Evolutionary conservation across 352 stramenopile genomes (phyloP).

Genomic region (Achlya hypogyna): DNA sequence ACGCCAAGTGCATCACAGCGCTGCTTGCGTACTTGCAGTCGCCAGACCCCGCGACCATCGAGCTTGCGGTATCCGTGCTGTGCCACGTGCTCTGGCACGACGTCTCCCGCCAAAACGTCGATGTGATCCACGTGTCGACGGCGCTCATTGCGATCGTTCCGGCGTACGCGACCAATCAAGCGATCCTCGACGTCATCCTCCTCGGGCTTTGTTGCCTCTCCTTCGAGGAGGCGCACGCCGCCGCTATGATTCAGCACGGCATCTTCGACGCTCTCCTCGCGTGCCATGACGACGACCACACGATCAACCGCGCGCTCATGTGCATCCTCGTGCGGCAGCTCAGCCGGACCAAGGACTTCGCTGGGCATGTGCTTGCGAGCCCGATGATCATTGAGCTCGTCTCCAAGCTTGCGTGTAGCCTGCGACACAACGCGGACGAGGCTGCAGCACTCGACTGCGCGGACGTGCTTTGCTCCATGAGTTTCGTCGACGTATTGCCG

Average conservation of each 20-base stretch:
- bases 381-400: slow-evolving; percentile 31
- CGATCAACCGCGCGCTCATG: slow-evolving; percentile 27
- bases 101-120: slow-evolving; percentile 28
- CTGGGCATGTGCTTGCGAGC: background rate
- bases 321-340: slow-evolving; percentile 53
- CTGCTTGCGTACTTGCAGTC: slow-evolving; percentile 30
- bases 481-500: slow-evolving; percentile 26
- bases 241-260: slow-evolving; percentile 38
- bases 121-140: slow-evolving; percentile 28
- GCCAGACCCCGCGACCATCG: slow-evolving; percentile 20
- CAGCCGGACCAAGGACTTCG: slow-evolving; percentile 33
- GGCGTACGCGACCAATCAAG: background rate
- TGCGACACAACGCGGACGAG: slow-evolving; percentile 24
- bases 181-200: slow-evolving; percentile 23
- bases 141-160: slow-evolving; percentile 28
- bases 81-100: slow-evolving; percentile 58
- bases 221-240: slow-evolving; percentile 29
- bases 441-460: slow-evolving; percentile 50
- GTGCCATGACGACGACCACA: slow-evolving; percentile 17
- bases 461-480: slow-evolving; percentile 49
- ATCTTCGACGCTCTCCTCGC: slow-evolving; percentile 34
- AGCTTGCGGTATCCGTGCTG: slow-evolving; percentile 38
- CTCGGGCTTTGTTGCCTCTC: slow-evolving; percentile 54
- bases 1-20: slow-evolving; percentile 28
- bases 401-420: slow-evolving; percentile 31